Evolutionary conservation across 352 stramenopile genomes (phyloP).

Genomic region (Phytophthora cajani): DNA sequence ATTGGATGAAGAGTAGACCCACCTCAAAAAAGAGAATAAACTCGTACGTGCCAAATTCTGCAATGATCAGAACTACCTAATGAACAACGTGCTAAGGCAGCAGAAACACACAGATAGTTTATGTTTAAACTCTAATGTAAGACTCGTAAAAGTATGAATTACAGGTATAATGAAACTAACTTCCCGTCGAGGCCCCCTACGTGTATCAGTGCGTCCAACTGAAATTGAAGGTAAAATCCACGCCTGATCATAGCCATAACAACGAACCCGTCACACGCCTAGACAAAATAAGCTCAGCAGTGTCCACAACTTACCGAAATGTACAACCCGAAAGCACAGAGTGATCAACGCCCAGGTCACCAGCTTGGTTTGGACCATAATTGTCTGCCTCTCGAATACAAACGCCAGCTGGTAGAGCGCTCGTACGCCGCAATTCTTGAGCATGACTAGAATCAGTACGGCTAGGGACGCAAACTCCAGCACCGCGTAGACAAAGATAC

Average conservation of each 20-base stretch:
- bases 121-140: no score
- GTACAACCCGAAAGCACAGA: slow-evolving; percentile 5
- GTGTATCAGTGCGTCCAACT: background rate
- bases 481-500: slow-evolving; percentile 24
- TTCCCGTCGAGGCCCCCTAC: no score
- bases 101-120: no score
- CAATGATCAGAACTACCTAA: no score
- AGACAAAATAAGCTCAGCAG: background rate
- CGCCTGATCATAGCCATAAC: background rate
- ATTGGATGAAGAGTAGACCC: no score
- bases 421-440: slow-evolving; percentile 29
- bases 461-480: slow-evolving; percentile 42
- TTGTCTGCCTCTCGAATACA: slow-evolving; percentile 37
- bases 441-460: slow-evolving; percentile 21
- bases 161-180: no score
- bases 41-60: no score
- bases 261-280: background rate
- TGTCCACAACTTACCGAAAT: slow-evolving; percentile 1
- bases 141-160: no score
- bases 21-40: no score
- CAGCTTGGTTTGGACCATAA: slow-evolving; percentile 30
- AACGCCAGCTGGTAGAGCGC: slow-evolving; percentile 40
- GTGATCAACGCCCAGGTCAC: slow-evolving; percentile 32
- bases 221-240: background rate
- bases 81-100: no score